phyloP scores from a whole-genome alignment of 306 rosid genomes.

The Vigna mungo region DNA sequence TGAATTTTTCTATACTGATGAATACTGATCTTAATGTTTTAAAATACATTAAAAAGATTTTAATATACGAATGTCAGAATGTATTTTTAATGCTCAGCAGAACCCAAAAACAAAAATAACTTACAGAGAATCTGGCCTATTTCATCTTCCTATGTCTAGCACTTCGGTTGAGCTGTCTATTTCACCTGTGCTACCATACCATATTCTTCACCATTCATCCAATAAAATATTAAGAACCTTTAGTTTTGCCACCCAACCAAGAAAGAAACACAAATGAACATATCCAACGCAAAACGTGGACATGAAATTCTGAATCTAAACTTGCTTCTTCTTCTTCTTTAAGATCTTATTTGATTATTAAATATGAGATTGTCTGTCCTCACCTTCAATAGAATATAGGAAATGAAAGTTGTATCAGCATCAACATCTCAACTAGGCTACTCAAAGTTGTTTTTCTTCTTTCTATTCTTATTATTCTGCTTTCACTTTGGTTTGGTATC shows the following conservation, averaged over 20 bases:
- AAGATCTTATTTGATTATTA: conserved; percentile 49
- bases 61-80: too few species aligned
- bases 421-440: conserved; percentile 49
- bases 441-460: conserved; percentile 26
- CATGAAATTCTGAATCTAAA: conserved; percentile 54
- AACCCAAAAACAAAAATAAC: too few species aligned
- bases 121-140: too few species aligned
- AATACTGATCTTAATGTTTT: too few species aligned
- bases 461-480: conserved; percentile 22
- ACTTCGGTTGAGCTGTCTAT: conserved; percentile 76
- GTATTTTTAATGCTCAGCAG: too few species aligned
- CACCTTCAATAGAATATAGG: conserved; percentile 11
- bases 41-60: too few species aligned
- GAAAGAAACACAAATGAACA: conserved; percentile 57
- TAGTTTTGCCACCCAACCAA: conserved; percentile 70
- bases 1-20: too few species aligned
- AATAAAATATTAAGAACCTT: conserved; percentile 51
- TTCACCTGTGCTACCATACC: conserved; percentile 69
- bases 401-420: conserved; percentile 39
- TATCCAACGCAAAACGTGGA: conserved; percentile 46
- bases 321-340: conserved; percentile 40
- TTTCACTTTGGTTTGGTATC: conserved; percentile 45
- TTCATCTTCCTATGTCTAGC: conserved; percentile 39
- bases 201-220: conserved; percentile 63
- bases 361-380: conserved; percentile 55